Conservation (phyloP, 768 basidiomycete genomes). For the Suillus bovinus region DNA sequence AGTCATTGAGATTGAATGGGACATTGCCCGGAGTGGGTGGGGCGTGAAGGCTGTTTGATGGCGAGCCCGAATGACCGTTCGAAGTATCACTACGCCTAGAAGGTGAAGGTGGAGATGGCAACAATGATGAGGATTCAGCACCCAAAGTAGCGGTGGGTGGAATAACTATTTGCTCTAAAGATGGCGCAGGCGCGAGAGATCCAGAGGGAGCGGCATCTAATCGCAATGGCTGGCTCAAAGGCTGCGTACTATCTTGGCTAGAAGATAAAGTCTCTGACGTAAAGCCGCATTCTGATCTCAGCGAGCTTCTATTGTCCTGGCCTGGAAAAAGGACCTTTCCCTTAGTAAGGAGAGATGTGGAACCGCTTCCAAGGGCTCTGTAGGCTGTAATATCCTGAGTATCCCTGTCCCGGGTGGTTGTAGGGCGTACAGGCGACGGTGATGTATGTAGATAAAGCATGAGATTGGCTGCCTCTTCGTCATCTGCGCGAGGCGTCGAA, state of each 20-base stretch:
- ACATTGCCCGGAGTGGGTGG: slow-evolving; percentile 37
- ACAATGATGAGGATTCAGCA: slow-evolving; percentile 24
- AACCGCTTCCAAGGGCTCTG: slow-evolving; percentile 51
- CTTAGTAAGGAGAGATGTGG: slow-evolving; percentile 49
- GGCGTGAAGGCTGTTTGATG: slow-evolving; percentile 22
- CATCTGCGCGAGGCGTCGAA: slow-evolving; percentile 62
- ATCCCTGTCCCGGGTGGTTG: slow-evolving; percentile 46
- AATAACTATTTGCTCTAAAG: slow-evolving; percentile 33
- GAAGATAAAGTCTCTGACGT: slow-evolving; percentile 25
- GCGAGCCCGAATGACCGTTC: slow-evolving; percentile 3
- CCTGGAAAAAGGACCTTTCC: slow-evolving; percentile 71
- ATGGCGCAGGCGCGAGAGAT: slow-evolving; percentile 25
- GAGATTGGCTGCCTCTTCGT: slow-evolving; percentile 78
- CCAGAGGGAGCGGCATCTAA: slow-evolving; percentile 19
- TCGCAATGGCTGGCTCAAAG: slow-evolving; percentile 19
- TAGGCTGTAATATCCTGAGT: slow-evolving; percentile 56
- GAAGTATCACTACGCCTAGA: slow-evolving; percentile 21
- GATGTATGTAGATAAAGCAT: slow-evolving; percentile 86
- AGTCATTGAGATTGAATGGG: slow-evolving; percentile 69
- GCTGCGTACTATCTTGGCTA: slow-evolving; percentile 25
- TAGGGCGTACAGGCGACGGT: slow-evolving; percentile 72
- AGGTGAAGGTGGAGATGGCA: slow-evolving; percentile 28
- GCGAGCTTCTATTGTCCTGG: slow-evolving; percentile 25
- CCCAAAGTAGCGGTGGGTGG: slow-evolving; percentile 35
- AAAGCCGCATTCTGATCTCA: slow-evolving; percentile 31